Conservation (phyloP, 2,329 filamentous ascomycete species). For the Aspergillus ochraceoroseus region DNA sequence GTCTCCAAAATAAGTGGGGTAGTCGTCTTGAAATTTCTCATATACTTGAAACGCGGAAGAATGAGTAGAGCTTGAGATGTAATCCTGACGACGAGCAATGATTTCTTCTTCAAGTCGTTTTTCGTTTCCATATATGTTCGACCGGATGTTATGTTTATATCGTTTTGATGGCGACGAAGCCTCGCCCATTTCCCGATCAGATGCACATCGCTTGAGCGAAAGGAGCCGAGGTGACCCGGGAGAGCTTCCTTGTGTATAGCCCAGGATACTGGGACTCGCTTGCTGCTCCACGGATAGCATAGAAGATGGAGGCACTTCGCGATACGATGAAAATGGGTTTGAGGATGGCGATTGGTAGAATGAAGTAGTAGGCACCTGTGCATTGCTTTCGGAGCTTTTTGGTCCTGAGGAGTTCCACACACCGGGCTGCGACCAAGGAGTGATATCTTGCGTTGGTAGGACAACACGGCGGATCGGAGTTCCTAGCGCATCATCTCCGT, state of each 20-base stretch:
- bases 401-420: conserved; percentile 26
- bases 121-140: neutral
- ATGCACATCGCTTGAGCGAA: conserved; percentile 16
- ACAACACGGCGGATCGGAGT: conserved; percentile 23
- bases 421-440: conserved; percentile 18
- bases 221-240: conserved; percentile 5
- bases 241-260: conserved; percentile 6
- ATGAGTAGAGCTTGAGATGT: conserved; percentile 19
- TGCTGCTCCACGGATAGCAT: conserved; percentile 11
- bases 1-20: conserved; percentile 39
- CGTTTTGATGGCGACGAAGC: conserved; percentile 18
- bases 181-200: conserved; percentile 11
- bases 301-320: conserved; percentile 16
- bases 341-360: conserved; percentile 15
- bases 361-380: conserved; percentile 9
- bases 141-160: neutral
- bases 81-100: conserved; percentile 22
- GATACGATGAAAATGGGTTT: conserved; percentile 21
- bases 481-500: conserved; percentile 19
- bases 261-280: neutral
- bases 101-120: conserved; percentile 13
- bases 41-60: conserved; percentile 28
- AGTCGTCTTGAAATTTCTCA: conserved; percentile 38
- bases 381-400: conserved; percentile 16
- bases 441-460: conserved; percentile 16